Evolutionary conservation across 768 basidiomycete genomes (phyloP), one percentile per base, ranked within the genome.

Genomic region (Daedalea quercina): DNA sequence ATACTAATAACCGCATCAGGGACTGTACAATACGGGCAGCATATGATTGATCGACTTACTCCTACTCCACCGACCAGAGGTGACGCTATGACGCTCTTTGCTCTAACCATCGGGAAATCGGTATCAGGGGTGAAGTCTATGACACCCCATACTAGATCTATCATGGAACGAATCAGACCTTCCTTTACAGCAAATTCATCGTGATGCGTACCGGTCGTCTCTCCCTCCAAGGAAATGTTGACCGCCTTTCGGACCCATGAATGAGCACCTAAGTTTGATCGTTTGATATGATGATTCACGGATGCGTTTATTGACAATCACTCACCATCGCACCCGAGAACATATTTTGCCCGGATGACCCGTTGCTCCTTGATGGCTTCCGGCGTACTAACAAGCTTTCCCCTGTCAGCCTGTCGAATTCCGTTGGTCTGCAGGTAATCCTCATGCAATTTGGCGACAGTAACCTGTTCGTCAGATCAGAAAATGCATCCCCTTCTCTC

Each of bases 1-100:
- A 44, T 87, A 63, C 81, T 90, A 84, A 53, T 82, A 80, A 0
- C 83, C 80, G 1, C 85, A 83, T 44, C 78, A 74, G 34, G 75
- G 73, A 0, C 87, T 17, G 88, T 64, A 89, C 87, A n/a, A 90
- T 78, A 0, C 70, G 80, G 46, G 72, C 71, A 57, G 73, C 75
- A 52, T 81, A 82, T 15, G 88, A 80, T 54, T 87, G 82, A 62
- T 91, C 87, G 17, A 35, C 37, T 40, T 15, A 40, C 37, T 19
- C 37, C 37, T 15, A 40, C 4, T 15, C 3, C 7, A 3, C 37
- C 37, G 4, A 15, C 13, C 7, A 40, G 37, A 3, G 37, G 37
- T 15, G 37, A 40, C 37, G 4, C 7, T 40, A 40, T 40, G 15
- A 40, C 17, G 37, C 17, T 40, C 37, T 40, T 40, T 40, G 37